Base-by-base conservation (phyloP, 2,329 filamentous ascomycete genomes). In the Fusarium bactridioides region DNA sequence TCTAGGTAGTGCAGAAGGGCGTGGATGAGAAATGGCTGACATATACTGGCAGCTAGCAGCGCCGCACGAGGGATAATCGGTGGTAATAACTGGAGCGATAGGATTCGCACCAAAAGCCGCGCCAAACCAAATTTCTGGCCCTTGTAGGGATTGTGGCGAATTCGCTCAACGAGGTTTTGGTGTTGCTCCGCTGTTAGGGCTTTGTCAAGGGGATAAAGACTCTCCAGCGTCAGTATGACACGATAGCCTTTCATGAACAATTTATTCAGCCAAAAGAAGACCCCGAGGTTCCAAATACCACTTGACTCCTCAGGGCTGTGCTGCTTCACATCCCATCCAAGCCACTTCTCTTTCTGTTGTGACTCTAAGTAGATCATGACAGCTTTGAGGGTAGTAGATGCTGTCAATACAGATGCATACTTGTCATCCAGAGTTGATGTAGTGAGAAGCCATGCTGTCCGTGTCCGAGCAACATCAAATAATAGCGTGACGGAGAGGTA, bases 141-240 rank as follows among this genome's bases (percentile, higher is more conserved):
- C 21, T 29, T 25, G 4, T 40, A 54, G 0, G 51, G 51, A 10
- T 54, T 40, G 0, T 19, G 5, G 2, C 1, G 33, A 40, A 54
- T 3, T 9, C 5, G 1, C 2, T 19, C 10, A 4, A 18, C 33
- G 2, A 54, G 19, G 1, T 25, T 2, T 0, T 25, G 38, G 12
- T 44, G 27, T 21, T 0, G 10, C 3, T 44, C 53, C 2, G 38
- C 38, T 41, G 0, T 1, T 10, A 41, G 31, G 1, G 53, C 9
- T 16, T 18, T 44, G 21, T 56, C 38, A 7, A 56, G 38, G n/a
- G 53, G 21, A 5, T 44, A 56, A 0, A 56, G 18, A 8, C 18
- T 56, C 6, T 56, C 53, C 12, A 56, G 27, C 13, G 53, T 56
- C 53, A 56, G 21, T 4, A 56, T 23, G 4, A n/a, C 53, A 15